A percentile compares a stretch with the other conserved stretches of the same genome.
Evolutionary conservation across 352 stramenopile species (phyloP).

Genomic region (Globisporangium recalcitrans): DNA sequence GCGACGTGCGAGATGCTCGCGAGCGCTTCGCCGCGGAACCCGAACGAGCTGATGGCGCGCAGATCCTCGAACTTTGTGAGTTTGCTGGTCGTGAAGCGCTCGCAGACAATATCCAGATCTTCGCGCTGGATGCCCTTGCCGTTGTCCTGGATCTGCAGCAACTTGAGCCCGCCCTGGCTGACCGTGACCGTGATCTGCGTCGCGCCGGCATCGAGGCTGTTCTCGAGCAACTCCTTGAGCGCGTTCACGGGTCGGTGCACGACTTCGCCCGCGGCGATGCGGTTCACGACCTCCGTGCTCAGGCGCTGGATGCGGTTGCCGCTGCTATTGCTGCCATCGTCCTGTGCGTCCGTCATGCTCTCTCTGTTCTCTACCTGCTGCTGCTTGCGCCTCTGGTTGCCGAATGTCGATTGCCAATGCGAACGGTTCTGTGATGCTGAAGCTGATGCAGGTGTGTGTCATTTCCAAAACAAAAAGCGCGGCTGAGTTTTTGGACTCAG

Average conservation of each 20-base stretch:
- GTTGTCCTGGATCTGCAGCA: constrained; percentile 95
- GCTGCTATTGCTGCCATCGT: constrained; percentile 1
- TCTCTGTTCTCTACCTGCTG: not conserved
- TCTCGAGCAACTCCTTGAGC: constrained; percentile 98
- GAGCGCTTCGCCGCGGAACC: constrained; percentile 98
- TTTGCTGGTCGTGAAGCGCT: constrained; percentile 98
- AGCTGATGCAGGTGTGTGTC: not conserved
- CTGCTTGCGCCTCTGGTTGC: not conserved
- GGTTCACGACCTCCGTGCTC: constrained; percentile 90
- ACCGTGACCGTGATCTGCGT: constrained; percentile 78
- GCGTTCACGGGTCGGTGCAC: constrained; percentile 93
- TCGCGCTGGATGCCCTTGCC: constrained; percentile 88
- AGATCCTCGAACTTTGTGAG: constrained; percentile 94
- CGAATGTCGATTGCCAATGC: not conserved
- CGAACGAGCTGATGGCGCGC: constrained; percentile 92
- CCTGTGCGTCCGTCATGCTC: not conserved
- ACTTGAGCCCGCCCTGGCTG: constrained; percentile 87
- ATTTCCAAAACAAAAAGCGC: not conserved
- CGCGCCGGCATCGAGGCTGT: constrained; percentile 94
- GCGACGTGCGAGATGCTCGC: constrained; percentile 96
- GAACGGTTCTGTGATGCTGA: not conserved
- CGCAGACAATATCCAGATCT: constrained; percentile 94
- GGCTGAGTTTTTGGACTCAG: not conserved
- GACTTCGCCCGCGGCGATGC: constrained; percentile 93
- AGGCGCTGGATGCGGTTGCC: constrained; percentile 82